These are phyloP conservation scores for Thalassia testudinum DNA, from an alignment of 116 monocot species.

Conservation along the genomic window DNA sequence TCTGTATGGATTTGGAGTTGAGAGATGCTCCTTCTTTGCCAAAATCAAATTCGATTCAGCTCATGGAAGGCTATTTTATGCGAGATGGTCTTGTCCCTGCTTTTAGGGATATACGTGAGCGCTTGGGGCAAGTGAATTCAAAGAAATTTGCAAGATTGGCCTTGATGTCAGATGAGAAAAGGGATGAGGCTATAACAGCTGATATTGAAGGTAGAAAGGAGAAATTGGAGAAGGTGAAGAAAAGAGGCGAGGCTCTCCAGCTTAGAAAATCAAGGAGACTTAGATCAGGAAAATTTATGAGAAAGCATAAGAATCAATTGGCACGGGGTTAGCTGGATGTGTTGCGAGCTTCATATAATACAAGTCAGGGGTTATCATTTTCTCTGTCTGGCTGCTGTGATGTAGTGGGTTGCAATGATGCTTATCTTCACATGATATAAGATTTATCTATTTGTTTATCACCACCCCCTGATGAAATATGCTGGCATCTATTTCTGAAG, in stretches of 20 bases:
- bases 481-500: too few relatives aligned
- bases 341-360: too few relatives aligned
- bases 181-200: conserved; percentile 59
- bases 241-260: conserved; percentile 25
- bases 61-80: conserved; percentile 88
- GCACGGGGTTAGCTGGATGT: too few relatives aligned
- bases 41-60: conserved; percentile 58
- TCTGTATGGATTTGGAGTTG: conserved; percentile 89
- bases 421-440: too few relatives aligned
- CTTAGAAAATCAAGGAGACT: conserved; percentile 48
- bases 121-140: conserved; percentile 57
- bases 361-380: too few relatives aligned
- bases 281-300: conserved; percentile 51
- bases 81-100: conserved; percentile 76
- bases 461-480: too few relatives aligned
- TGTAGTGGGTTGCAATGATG: too few relatives aligned
- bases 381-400: too few relatives aligned
- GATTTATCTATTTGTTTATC: too few relatives aligned
- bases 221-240: conserved; percentile 61
- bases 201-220: conserved; percentile 68
- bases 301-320: conserved; percentile 21
- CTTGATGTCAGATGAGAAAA: conserved; percentile 69
- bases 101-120: conserved; percentile 75
- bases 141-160: conserved; percentile 94
- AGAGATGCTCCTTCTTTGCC: conserved; percentile 64